These are phyloP conservation scores for Apiotrichum gamsii DNA, from an alignment of 1,284 basidiomycete genomes.

Conservation along the genomic window DNA sequence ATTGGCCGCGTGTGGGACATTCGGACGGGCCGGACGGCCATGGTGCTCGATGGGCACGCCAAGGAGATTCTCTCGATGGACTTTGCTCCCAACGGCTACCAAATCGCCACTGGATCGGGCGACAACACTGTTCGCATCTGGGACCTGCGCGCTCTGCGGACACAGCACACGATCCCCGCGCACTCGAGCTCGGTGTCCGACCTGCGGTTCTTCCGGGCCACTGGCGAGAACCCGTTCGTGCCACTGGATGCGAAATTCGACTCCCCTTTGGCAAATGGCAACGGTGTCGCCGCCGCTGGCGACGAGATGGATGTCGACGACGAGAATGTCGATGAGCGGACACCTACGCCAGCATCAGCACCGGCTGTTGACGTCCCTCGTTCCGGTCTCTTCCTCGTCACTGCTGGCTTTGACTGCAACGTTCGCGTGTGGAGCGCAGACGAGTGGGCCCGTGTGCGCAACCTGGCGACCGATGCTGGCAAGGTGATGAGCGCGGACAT, in stretches of 20 bases:
- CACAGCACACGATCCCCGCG: conserved; percentile 93
- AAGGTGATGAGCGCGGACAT: conserved; percentile 99
- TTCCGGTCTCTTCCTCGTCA: conserved; percentile 86
- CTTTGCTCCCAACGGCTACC: conserved; percentile 94
- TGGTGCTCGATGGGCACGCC: conserved; percentile 97
- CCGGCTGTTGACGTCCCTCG: conserved; percentile 48
- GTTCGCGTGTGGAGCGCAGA: conserved; percentile 97
- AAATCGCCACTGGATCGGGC: conserved; percentile 91
- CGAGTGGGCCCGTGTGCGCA: conserved; percentile 89
- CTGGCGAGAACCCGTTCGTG: conserved; percentile 32
- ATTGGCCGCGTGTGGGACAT: conserved; percentile 97
- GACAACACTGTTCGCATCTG: conserved; percentile 98
- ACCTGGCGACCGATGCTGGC: conserved; percentile 84
- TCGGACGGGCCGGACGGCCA: conserved; percentile 88
- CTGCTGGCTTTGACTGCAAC: conserved; percentile 88
- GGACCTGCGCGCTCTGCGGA: conserved; percentile 88
- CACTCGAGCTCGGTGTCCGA: conserved; percentile 93
- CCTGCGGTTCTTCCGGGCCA: conserved; percentile 76
- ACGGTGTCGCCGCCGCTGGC: conserved; percentile 43
- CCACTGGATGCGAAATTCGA: conserved; percentile 22
- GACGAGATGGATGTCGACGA: conserved; percentile 18
- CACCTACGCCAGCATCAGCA: conserved; percentile 1
- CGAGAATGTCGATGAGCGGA: conserved; percentile 31
- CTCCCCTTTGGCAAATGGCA: background rate
- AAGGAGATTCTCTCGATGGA: conserved; percentile 85